Base-by-base conservation (phyloP, 2,329 filamentous ascomycete species). In the Drechslerella dactyloides region DNA sequence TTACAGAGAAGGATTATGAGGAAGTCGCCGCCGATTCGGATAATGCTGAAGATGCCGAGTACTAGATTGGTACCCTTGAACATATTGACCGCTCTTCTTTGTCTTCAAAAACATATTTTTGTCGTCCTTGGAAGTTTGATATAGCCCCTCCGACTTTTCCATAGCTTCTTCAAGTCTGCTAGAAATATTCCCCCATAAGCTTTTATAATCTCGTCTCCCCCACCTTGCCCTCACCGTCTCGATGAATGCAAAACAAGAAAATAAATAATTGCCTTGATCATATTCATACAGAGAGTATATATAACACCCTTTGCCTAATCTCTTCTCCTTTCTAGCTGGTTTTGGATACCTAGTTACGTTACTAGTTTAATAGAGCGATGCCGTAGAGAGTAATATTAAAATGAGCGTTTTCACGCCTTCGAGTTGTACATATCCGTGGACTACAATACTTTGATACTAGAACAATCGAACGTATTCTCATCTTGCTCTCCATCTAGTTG, bases 1-100 rank as follows among this genome's bases (percentile, higher is more conserved):
- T 23, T 27, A 65, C 17, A 72, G 68, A 93, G 84, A 90, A 89
- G 83, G 90, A 93, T 78, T 93, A 93, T 79, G 90, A 92, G 81
- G 90, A 93, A 84, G 90, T 93, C 76, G 90, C 89, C 73, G 85
- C 84, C 79, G 90, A 93, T 81, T 82, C 83, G 74, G 83, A 88
- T 76, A 83, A 85, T 15, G 86, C 86, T 52, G 84, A 82, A 56
- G 87, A 89, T 76, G 83, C 79, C 61, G 68, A 72, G 35, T 72
- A 72, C 35, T 72, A 72, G 52, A 52, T 58, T 56, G 19, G 7
- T 21, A 48, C 44, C 44, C 19, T 21, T 48, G 44, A 23, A 48
- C 44, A 48, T 48, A 48, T 21, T 21, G n/a, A 21, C 44, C 33
- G 23, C 19, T 51, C 27, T 15, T 15, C 37, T 60, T 17, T 19